Conservation (phyloP, 352 stramenopile species). For the Phytopythium ostracodes region DNA sequence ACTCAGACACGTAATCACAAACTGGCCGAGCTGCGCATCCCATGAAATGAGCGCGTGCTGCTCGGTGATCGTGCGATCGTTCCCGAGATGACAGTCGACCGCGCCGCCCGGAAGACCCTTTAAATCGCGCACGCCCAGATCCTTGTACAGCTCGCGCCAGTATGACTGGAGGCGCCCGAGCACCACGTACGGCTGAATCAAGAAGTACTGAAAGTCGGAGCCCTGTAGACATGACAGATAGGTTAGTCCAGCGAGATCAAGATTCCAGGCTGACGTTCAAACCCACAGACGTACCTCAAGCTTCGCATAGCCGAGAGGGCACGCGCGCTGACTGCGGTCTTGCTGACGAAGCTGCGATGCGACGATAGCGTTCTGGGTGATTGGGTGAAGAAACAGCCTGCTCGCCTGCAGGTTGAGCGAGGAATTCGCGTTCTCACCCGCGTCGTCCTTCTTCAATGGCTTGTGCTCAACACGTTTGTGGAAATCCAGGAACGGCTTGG, state of each 20-base stretch:
- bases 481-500: constrained; percentile 46
- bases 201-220: constrained; percentile 56
- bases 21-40: constrained; percentile 35
- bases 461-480: constrained; percentile 43
- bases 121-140: constrained; percentile 34
- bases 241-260: not conserved
- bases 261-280: not conserved
- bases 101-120: constrained; percentile 46
- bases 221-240: constrained; percentile 25
- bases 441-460: not conserved
- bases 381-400: constrained; percentile 34
- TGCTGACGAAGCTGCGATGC: constrained; percentile 30
- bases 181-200: constrained; percentile 59
- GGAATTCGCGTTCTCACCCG: not conserved
- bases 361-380: constrained; percentile 46
- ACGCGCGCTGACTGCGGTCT: constrained; percentile 14
- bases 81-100: constrained; percentile 72
- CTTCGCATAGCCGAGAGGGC: constrained; percentile 67
- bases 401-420: constrained; percentile 34
- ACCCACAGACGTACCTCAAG: constrained; percentile 44
- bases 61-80: constrained; percentile 51
- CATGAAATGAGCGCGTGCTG: constrained; percentile 69
- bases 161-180: constrained; percentile 51
- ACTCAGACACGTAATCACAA: constrained; percentile 72
- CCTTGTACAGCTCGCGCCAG: constrained; percentile 62